Conservation (phyloP, 257 asterid genomes). For the Gentiana macrophylla region DNA sequence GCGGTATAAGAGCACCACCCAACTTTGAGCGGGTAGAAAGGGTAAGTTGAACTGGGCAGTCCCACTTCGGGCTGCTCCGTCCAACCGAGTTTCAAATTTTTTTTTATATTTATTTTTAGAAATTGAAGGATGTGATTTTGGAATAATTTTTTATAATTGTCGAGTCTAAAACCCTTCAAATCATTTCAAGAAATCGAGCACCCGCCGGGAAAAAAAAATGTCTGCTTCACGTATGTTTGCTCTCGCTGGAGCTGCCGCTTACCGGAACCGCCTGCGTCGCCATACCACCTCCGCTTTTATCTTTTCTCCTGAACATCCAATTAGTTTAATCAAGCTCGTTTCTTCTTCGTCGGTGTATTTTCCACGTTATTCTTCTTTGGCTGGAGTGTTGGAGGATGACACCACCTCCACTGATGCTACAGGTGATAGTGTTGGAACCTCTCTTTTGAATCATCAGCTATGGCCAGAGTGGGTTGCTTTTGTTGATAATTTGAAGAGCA, state of each 20-base stretch:
- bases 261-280: slow-evolving; percentile 18
- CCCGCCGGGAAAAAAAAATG: slow-evolving; percentile 5
- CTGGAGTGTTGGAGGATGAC: slow-evolving; percentile 18
- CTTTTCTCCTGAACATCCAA: slow-evolving; percentile 14
- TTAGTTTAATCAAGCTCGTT: slow-evolving; percentile 14
- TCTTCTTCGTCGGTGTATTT: slow-evolving; percentile 19
- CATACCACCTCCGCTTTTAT: background rate
- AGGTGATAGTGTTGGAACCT: slow-evolving; percentile 7
- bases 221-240: slow-evolving; percentile 40
- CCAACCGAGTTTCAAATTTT: no score
- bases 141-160: no score
- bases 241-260: slow-evolving; percentile 37
- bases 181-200: no score
- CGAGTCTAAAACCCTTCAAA: no score
- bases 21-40: no score
- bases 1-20: no score
- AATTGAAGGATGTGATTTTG: no score
- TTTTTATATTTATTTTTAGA: no score
- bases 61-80: no score
- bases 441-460: slow-evolving; percentile 33
- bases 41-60: no score
- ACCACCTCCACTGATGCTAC: slow-evolving; percentile 12
- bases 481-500: slow-evolving; percentile 55
- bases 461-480: slow-evolving; percentile 96
- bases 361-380: slow-evolving; percentile 37